Percentiles rank a stretch among this genome's conserved stretches.
These are phyloP conservation scores for Clarireedia monteithiana DNA, from an alignment of 2,329 filamentous ascomycete genomes.

Conservation along the genomic window DNA sequence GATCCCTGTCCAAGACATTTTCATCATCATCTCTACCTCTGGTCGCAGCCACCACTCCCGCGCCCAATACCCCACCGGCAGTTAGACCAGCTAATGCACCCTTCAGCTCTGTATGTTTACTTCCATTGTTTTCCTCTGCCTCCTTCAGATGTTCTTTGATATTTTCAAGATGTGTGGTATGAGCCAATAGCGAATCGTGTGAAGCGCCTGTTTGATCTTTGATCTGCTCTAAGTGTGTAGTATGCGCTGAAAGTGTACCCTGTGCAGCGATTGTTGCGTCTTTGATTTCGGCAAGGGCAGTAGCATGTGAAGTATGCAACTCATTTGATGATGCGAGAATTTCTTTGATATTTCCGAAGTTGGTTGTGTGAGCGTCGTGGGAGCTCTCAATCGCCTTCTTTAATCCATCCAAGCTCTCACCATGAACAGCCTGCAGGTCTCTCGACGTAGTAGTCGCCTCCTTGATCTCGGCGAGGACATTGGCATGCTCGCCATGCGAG, in stretches of 20 bases:
- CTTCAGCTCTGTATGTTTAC: conserved; percentile 19
- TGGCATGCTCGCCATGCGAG: conserved; percentile 9
- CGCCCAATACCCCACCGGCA: no score
- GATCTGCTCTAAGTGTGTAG: not conserved
- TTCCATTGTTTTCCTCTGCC: conserved; percentile 18
- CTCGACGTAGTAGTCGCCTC: conserved; percentile 14
- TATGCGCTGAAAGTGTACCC: conserved; percentile 10
- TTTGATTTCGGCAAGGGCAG: conserved; percentile 18
- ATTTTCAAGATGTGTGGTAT: not conserved
- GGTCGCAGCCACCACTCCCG: no score
- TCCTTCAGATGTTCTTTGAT: conserved; percentile 12
- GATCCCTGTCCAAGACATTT: no score
- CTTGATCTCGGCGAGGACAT: conserved; percentile 17
- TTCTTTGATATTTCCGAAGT: conserved; percentile 9
- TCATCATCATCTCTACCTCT: no score
- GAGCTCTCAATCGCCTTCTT: not conserved
- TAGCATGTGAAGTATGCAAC: conserved; percentile 9
- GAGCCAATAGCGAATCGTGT: not conserved
- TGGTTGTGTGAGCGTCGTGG: conserved; percentile 15
- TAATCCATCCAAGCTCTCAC: not conserved
- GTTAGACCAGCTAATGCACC: not conserved
- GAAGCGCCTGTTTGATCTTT: not conserved
- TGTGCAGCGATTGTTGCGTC: conserved; percentile 14
- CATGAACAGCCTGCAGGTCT: not conserved
- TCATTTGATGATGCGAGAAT: conserved; percentile 4